phyloP scores from a whole-genome alignment of 345 rosid species.

The Eucalyptus marginata region DNA sequence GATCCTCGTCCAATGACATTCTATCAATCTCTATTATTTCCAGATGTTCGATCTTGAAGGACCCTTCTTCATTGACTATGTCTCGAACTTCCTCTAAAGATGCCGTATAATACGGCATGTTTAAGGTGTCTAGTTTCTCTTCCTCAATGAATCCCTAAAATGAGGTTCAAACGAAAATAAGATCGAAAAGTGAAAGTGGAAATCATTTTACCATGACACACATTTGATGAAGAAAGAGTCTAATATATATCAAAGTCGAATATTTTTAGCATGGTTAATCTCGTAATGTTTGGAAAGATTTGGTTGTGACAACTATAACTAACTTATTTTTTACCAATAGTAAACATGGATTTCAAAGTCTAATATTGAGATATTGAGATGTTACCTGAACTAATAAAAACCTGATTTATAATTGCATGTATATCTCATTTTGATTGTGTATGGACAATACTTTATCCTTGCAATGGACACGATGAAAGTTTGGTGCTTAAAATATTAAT shows the following conservation, averaged over 20 bases:
- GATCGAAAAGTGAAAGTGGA: not conserved
- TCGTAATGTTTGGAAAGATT: not conserved
- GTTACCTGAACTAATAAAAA: not conserved
- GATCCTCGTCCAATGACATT: not conserved
- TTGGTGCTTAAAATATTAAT: not conserved
- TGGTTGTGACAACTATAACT: not conserved
- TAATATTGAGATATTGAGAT: not conserved
- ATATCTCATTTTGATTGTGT: too few species aligned
- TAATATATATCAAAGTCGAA: too few species aligned
- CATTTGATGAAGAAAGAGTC: not conserved
- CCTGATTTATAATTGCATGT: too few species aligned
- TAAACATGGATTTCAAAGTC: not conserved
- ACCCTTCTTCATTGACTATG: not conserved
- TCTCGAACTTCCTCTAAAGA: not conserved
- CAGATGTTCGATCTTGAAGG: not conserved
- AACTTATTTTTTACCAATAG: not conserved
- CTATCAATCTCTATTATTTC: not conserved
- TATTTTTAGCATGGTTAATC: not conserved
- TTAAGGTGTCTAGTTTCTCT: slow-evolving; percentile 6
- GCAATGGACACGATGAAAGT: not conserved
- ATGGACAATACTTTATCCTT: too few species aligned
- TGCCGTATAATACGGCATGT: not conserved
- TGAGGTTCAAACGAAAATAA: not conserved
- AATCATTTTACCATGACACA: not conserved
- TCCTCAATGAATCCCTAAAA: slow-evolving; percentile 1